phyloP scores from a whole-genome alignment of 2,329 filamentous ascomycete species.

The Fusarium succisae region DNA sequence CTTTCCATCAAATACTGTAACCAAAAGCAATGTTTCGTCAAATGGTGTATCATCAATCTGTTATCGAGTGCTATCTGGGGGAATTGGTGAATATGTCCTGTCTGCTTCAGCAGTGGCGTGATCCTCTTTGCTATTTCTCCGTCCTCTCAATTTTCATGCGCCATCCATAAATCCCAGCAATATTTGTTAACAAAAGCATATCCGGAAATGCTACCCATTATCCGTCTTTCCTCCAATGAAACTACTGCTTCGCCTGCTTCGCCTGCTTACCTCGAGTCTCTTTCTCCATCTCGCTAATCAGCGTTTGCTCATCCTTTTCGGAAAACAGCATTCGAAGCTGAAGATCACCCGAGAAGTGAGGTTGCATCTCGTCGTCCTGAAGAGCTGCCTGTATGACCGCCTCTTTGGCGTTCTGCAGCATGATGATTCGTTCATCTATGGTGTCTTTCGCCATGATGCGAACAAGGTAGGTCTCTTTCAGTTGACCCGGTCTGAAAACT shows the following conservation, averaged over 20 bases:
- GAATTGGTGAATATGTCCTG: background rate
- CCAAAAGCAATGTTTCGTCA: accelerated
- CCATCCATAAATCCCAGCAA: background rate
- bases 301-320: accelerated
- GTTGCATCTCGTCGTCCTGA: conserved; percentile 42
- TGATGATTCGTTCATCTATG: conserved; percentile 66
- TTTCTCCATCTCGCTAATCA: background rate
- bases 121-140: too few relatives aligned
- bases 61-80: background rate
- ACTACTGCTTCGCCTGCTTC: background rate
- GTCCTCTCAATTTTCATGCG: too few relatives aligned
- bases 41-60: background rate
- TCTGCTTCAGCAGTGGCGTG: too few relatives aligned
- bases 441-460: conserved; percentile 64
- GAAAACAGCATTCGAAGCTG: conserved; percentile 2
- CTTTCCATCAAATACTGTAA: too few relatives aligned
- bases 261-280: too few relatives aligned
- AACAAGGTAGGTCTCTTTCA: conserved; percentile 65
- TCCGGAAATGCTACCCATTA: background rate
- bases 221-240: accelerated
- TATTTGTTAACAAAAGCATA: background rate
- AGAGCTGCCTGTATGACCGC: conserved; percentile 51
- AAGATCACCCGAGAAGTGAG: background rate
- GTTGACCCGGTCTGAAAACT: conserved; percentile 72
- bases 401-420: conserved; percentile 66